Percentiles rank a stretch among this genome's conserved stretches.
Evolutionary conservation across 2,329 filamentous ascomycete species (phyloP).

Genomic region (Fusarium setosum): DNA sequence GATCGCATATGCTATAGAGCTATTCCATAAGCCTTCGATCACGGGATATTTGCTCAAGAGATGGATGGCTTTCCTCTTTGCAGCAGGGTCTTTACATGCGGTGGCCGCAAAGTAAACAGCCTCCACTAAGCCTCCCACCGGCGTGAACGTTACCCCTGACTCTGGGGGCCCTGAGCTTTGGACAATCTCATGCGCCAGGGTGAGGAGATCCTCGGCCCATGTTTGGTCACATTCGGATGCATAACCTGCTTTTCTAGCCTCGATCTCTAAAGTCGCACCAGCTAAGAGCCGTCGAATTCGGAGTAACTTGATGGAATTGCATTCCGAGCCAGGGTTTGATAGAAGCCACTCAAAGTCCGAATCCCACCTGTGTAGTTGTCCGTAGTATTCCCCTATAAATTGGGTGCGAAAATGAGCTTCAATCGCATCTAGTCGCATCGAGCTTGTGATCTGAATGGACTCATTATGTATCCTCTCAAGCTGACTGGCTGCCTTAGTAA

Average conservation of each 20-base stretch:
- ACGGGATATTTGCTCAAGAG: neutral
- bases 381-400: neutral
- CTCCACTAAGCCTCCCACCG: conserved; percentile 2
- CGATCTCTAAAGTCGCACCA: neutral
- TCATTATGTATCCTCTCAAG: conserved; percentile 5
- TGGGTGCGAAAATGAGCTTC: too few species aligned
- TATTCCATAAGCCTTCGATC: conserved; percentile 4
- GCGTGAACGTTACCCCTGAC: neutral
- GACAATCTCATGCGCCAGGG: neutral
- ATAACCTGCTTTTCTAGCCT: neutral
- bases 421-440: too few species aligned
- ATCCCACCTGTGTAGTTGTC: neutral
- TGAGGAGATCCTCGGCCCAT: neutral
- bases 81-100: neutral
- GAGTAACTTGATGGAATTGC: neutral
- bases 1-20: neutral
- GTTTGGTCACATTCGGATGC: neutral
- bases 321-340: neutral
- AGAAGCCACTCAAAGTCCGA: neutral
- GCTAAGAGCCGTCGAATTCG: neutral
- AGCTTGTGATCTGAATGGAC: neutral
- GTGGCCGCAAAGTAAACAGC: conserved; percentile 6
- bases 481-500: neutral
- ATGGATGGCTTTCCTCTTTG: neutral
- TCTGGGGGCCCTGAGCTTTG: neutral